These are phyloP conservation scores for Candida insectorum DNA, from an alignment of 805 yeast species.

Conservation along the genomic window DNA sequence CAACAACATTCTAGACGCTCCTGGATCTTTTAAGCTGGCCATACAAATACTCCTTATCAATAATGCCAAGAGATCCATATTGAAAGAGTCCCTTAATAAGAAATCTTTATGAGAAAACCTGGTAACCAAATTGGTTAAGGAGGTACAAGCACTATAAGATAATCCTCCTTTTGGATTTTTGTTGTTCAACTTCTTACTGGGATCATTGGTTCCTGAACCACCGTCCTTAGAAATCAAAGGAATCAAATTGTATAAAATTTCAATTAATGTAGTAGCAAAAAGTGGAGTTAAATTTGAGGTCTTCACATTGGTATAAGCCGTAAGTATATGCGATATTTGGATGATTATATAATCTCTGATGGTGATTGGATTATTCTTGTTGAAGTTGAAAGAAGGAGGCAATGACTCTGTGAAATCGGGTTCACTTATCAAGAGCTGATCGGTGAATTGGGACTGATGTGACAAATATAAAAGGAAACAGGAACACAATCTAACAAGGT, in stretches of 20 bases:
- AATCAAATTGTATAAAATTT: conserved; percentile 59
- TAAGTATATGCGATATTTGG: conserved; percentile 46
- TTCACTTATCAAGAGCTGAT: conserved; percentile 45
- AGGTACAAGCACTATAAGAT: conserved; percentile 49
- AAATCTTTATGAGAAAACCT: conserved; percentile 35
- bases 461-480: conserved; percentile 52
- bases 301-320: conserved; percentile 13
- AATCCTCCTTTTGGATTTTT: conserved; percentile 38
- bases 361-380: conserved; percentile 27
- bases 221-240: conserved; percentile 26
- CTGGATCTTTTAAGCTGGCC: conserved; percentile 47
- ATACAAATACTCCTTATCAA: conserved; percentile 55
- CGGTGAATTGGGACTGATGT: conserved; percentile 34
- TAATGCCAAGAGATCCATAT: conserved; percentile 57
- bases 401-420: conserved; percentile 43
- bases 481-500: conserved; percentile 48
- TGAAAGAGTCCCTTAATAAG: conserved; percentile 35
- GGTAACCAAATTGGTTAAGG: conserved; percentile 42
- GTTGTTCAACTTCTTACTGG: conserved; percentile 24
- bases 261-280: conserved; percentile 47
- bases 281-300: conserved; percentile 20
- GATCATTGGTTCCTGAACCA: conserved; percentile 14
- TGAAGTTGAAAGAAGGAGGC: conserved; percentile 43
- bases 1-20: conserved; percentile 51
- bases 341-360: conserved; percentile 61